A percentile compares a stretch with the other conserved stretches of the same genome.
Evolutionary conservation across 1,139 yeast genomes (phyloP).

Genomic region (Suhomyces maxii): DNA sequence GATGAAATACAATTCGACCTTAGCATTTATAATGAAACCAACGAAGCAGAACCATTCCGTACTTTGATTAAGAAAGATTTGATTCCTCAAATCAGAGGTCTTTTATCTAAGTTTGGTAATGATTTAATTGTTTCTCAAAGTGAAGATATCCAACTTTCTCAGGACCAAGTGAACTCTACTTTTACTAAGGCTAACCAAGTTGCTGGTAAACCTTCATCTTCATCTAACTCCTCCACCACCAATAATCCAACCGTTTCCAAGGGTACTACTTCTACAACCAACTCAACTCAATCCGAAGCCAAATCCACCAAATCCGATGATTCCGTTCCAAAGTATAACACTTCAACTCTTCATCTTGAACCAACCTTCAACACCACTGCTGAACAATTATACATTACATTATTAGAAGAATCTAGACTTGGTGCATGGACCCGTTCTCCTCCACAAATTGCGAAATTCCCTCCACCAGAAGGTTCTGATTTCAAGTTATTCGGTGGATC

Average conservation of each 20-base stretch:
- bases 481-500: conserved; percentile 88
- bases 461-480: conserved; percentile 59
- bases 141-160: conserved; percentile 76
- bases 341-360: conserved; percentile 75
- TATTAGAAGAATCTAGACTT: conserved; percentile 73
- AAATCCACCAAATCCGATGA: neutral
- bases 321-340: conserved; percentile 63
- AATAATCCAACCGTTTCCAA: conserved; percentile 20
- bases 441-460: conserved; percentile 53
- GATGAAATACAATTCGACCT: conserved; percentile 85
- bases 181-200: conserved; percentile 66
- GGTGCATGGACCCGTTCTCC: conserved; percentile 88
- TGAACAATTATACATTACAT: conserved; percentile 74
- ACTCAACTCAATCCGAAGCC: neutral
- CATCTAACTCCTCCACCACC: conserved; percentile 12
- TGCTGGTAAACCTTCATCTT: neutral
- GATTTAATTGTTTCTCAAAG: conserved; percentile 79
- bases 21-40: conserved; percentile 61
- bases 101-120: conserved; percentile 65
- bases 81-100: conserved; percentile 66
- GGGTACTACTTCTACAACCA: conserved; percentile 12
- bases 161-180: conserved; percentile 64
- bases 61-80: conserved; percentile 56
- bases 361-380: conserved; percentile 87
- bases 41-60: conserved; percentile 52